Evolutionary conservation across 345 rosid species (phyloP).

Genomic region (Hirschfeldia incana): DNA sequence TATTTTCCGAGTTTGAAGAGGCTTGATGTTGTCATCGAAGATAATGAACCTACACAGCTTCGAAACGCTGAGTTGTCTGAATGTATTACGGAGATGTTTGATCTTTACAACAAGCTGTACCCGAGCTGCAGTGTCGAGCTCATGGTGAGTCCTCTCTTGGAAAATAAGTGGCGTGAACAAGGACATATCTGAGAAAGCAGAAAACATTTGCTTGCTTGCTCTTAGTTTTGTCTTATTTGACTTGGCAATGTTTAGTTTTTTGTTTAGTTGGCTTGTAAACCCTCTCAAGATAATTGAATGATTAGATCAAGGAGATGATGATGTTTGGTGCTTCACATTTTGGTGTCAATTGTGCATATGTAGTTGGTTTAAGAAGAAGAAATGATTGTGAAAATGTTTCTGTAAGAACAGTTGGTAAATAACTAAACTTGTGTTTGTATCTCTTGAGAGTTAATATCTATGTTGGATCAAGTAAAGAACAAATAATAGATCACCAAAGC

Average conservation of each 20-base stretch:
- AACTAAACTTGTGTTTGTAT: conserved; percentile 20
- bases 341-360: conserved; percentile 19
- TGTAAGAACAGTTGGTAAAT: conserved; percentile 31
- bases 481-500: conserved; percentile 11
- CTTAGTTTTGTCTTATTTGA: not conserved
- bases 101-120: not conserved
- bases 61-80: not conserved
- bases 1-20: not conserved
- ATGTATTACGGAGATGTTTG: not conserved
- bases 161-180: not conserved
- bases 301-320: conserved; percentile 16
- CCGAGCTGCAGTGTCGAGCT: conserved; percentile 14
- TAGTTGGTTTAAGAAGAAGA: not conserved
- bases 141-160: not conserved
- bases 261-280: too few species aligned
- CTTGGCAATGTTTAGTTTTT: not conserved
- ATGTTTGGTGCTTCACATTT: conserved; percentile 20
- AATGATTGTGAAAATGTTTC: conserved; percentile 16
- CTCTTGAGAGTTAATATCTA: conserved; percentile 35
- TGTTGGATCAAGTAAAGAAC: conserved; percentile 37
- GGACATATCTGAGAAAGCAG: not conserved
- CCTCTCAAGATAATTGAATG: too few species aligned
- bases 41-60: not conserved
- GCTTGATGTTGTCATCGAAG: not conserved
- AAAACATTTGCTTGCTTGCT: not conserved